phyloP scores from a whole-genome alignment of 2,329 filamentous ascomycete genomes.

The Lachnellula hyalina region DNA sequence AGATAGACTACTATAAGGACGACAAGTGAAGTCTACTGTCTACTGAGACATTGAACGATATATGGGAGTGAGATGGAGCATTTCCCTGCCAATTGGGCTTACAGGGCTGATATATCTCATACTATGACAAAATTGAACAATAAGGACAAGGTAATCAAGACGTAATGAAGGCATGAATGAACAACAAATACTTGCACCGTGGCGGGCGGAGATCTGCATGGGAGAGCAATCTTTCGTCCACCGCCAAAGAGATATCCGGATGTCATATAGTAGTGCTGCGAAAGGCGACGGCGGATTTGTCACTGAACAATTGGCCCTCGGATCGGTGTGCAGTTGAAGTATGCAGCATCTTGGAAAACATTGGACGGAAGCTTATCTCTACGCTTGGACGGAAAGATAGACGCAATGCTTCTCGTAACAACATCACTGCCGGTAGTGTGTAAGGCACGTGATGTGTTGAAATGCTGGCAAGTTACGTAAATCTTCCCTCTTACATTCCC shows the following conservation, averaged over 20 bases:
- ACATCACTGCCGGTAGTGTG: too few species aligned
- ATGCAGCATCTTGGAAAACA: too few species aligned
- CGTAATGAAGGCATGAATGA: slow-evolving; percentile 8
- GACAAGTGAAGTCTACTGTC: background rate
- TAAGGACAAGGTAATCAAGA: slow-evolving; percentile 2
- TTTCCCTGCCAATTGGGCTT: background rate
- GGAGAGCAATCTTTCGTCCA: background rate
- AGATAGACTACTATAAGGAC: background rate
- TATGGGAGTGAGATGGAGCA: background rate
- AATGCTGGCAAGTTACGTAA: too few species aligned
- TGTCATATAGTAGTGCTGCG: background rate
- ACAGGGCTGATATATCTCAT: slow-evolving; percentile 8
- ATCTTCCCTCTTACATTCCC: too few species aligned
- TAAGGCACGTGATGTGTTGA: too few species aligned
- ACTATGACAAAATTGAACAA: slow-evolving; percentile 7
- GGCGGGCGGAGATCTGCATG: slow-evolving; percentile 3
- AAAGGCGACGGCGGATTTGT: slow-evolving; percentile 1
- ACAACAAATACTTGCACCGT: slow-evolving; percentile 8
- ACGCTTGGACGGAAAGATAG: too few species aligned
- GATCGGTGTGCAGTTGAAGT: background rate
- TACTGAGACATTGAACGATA: background rate
- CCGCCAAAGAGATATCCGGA: background rate
- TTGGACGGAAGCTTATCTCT: too few species aligned
- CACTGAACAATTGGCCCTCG: background rate
- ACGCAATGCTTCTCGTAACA: too few species aligned